Base-by-base conservation (phyloP, 768 basidiomycete genomes). In the Guyanaporus albipodus region DNA sequence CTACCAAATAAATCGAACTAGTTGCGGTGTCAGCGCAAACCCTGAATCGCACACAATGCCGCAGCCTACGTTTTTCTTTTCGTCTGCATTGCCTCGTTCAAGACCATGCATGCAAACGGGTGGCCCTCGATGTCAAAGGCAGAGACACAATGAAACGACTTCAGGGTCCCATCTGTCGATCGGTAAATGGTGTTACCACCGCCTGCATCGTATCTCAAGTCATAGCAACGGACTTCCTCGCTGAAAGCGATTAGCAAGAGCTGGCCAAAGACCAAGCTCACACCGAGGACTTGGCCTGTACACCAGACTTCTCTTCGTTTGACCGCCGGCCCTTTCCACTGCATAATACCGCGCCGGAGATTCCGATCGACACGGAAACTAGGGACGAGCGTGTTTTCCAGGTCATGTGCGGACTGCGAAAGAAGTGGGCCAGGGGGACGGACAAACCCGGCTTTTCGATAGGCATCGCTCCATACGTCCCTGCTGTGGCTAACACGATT, bases 351-450 rank as follows among this genome's bases (percentile, higher is more conserved):
- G 11, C 27, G 27, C 7, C 27, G 6, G 6, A 59, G 32, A 45
- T 48, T 52, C 12, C 18, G 36, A 2, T 48, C 22, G 6, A 48
- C 28, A 8, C 51, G 54, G 23, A 32, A 50, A 19, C 56, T 42
- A 2, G 38, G 8, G 18, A 58, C 42, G n/a, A 61, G 46, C 0
- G 38, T 38, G 0, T 23, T 32, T 44, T 61, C 59, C 12, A 60
- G 36, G 18, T 53, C 50, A 14, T n/a, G 26, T 14, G 45, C 46
- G 5, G 49, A 46, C 15, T 61, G 58, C 3, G 38, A 48, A 19
- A 19, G 44, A 14, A 53, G 48, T 8, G 54, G 58, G 1, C 59
- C 59, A 0, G 59, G 55, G 19, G 47, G 55, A 15, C 38, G 43
- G 44, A 60, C 24, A 11, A 58, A 45, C 15, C 39, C n/a, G 23